Base-by-base conservation (phyloP, 805 yeast species). In the Pichia exigua region DNA sequence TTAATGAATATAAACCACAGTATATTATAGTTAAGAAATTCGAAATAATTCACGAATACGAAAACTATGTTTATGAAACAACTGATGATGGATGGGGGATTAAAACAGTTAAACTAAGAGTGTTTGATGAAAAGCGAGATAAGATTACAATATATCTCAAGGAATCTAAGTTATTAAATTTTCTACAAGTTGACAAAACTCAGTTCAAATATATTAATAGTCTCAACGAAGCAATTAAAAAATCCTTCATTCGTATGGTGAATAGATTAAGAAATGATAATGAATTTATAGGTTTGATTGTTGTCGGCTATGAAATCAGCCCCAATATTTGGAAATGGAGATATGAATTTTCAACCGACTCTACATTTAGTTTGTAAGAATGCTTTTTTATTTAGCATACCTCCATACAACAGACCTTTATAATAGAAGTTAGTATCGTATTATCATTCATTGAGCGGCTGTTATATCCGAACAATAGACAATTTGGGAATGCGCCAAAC, bases 71-170 rank as follows among this genome's bases (percentile, higher is more conserved):
- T 17, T 52, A 45, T 20, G 17, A 26, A 12, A 22, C 22, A 9
- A 18, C 15, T 15, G 32, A 47, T 9, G 9, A 28, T 5, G 17
- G 24, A 27, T 41, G 45, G 6, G 20, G 43, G 21, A 24, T 44
- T 3, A 52, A 45, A 20, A 39, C 46, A 24, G 30, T 52, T 13
- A 51, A 47, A 39, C 7, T 54, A 10, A 32, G 30, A 22, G 41
- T 54, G 1, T 12, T 20, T 6, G 57, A 54, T 41, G 50, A 52
- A 12, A 27, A 24, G 4, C 30, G 26, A 2, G 21, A 52, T 42
- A 18, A 10, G 2, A 18, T 52, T 4, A 12, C 47, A 4, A 4
- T 54, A 10, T 26, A 28, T 9, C 30, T 54, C 3, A 27, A 15
- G 17, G 49, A 26, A 21, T 40, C 4, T 1, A 26, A 48, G 20